These are phyloP conservation scores for Colletotrichum tamarilloi DNA, from an alignment of 2,329 filamentous ascomycete genomes.

Conservation along the genomic window DNA sequence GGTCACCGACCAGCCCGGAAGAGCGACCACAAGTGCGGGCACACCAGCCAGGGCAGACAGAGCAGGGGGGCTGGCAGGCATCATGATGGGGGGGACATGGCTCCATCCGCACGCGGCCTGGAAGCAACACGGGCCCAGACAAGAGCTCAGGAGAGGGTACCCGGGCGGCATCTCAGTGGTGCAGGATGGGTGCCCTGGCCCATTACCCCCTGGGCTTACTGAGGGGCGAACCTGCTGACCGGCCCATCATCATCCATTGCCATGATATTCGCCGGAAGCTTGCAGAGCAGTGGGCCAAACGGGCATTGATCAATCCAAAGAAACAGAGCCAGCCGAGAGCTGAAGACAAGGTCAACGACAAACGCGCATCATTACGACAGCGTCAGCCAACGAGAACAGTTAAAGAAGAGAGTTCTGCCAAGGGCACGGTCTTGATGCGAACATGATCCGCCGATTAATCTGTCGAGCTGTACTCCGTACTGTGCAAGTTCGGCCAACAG, in stretches of 20 bases:
- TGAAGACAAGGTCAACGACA: background rate
- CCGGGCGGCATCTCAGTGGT: slow-evolving; percentile 16
- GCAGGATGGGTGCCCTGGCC: slow-evolving; percentile 4
- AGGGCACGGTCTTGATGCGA: background rate
- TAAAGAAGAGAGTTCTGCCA: background rate
- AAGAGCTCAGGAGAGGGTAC: slow-evolving; percentile 33
- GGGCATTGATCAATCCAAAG: background rate
- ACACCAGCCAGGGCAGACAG: slow-evolving; percentile 1
- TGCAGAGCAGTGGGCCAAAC: slow-evolving; percentile 13
- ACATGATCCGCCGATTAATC: background rate
- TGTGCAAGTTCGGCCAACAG: background rate
- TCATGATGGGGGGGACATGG: slow-evolving; percentile 23
- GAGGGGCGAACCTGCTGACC: slow-evolving; percentile 12
- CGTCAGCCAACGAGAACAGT: background rate
- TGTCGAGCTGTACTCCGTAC: background rate
- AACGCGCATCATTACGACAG: background rate
- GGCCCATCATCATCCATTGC: slow-evolving; percentile 17
- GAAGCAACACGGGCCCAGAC: slow-evolving; percentile 29
- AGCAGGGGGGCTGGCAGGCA: slow-evolving; percentile 2
- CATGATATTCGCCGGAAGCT: slow-evolving; percentile 25
- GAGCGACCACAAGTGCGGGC: slow-evolving; percentile 6
- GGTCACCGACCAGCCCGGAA: slow-evolving; percentile 7
- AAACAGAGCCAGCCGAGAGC: background rate
- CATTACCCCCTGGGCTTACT: slow-evolving; percentile 10
- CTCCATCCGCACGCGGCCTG: slow-evolving; percentile 33